Base-by-base conservation (phyloP, 2,329 filamentous ascomycete species). In the Fusarium torulosum region DNA sequence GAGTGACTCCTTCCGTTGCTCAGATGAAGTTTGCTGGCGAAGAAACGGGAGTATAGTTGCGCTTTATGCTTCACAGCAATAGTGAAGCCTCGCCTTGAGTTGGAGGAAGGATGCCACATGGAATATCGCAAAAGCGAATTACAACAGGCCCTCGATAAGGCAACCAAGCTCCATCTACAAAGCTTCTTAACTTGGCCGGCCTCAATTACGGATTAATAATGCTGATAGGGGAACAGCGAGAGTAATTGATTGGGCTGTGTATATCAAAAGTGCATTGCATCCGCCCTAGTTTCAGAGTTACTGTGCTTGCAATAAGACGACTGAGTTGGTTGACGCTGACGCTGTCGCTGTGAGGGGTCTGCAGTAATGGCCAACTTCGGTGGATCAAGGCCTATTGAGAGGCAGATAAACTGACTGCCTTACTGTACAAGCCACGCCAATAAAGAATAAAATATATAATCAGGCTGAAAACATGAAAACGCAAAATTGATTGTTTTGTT, bases 291-390 rank as follows among this genome's bases (percentile, higher is more conserved):
- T 52, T 62, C 35, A 27, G 11, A 29, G 27, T 23, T 7, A 21
- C 35, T 23, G 43, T 27, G 27, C 41, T 33, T 31, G 20, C 9
- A 37, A 38, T 33, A 25, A 40, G 58, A 47, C 29, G n/a, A 47
- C 57, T 14, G 38, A 25, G 31, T 49, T 59, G 59, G 54, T 21
- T 23, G 54, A 15, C 38, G 47, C 11, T 19, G 65, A n/a, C n/a
- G n/a, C n/a, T n/a, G n/a, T 66, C 56, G 65, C 66, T 66, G 58
- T 54, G 65, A 46, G 53, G 35, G 60, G 46, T 49, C 50, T 56
- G 14, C 45, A 51, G 21, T 38, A 38, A 46, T 57, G 52, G 55
- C 38, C 42, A 58, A 51, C 53, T 35, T 54, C 38, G 58, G 61
- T 69, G 66, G 61, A 59, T 53, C 46, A 7, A 53, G 61, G 62